Evolutionary conservation across 2,329 filamentous ascomycete species (phyloP), one percentile per base, ranked within the genome.

Genomic region (Dactylellina haptotyla): DNA sequence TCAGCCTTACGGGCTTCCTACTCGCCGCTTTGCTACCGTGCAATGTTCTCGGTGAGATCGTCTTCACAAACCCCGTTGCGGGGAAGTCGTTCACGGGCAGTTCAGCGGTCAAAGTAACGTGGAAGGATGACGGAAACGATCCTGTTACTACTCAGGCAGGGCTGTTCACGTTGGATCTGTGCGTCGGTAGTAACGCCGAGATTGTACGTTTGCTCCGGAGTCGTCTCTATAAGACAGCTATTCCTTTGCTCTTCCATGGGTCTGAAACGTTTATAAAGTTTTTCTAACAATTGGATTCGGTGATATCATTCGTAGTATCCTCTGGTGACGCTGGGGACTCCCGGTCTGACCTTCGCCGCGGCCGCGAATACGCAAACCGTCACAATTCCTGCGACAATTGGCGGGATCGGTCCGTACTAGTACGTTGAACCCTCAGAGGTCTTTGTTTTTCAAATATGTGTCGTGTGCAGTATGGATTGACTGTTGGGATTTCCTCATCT

Each of bases 141-240:
- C 86, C 87, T 1, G 78, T 80, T 2, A 78, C 88, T 34, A 78
- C 83, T 5, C 82, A 85, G 65, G 81, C 88, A 43, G 79, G 81
- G 1, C 82, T 83, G 16, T 90, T 87, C 79, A 82, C 85, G 72
- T 79, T 90, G 51, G 85, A 85, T 76, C 81, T 90, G 20, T 87
- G 86, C 77, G 85, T 86, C 4, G 88, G 88, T 62, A 86, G 87
- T 48, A 86, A 88, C 78, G 80, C 82, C 1, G 81, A 80, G 16
- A 80, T 79, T 62, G 81, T 81, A 70, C 82, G 84, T 81, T 20
- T 30, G 8, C 25, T 34, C 20, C 20, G 43, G 16, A 12, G n/a
- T 25, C 43, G 2, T 20, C n/a, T 46, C 26, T 51, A 51, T 30
- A 51, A 48, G 26, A 37, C n/a, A 39, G 59, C 46, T 59, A 25